Evolutionary conservation across 345 rosid genomes (phyloP).

Genomic region (Lenwebbia sp.): DNA sequence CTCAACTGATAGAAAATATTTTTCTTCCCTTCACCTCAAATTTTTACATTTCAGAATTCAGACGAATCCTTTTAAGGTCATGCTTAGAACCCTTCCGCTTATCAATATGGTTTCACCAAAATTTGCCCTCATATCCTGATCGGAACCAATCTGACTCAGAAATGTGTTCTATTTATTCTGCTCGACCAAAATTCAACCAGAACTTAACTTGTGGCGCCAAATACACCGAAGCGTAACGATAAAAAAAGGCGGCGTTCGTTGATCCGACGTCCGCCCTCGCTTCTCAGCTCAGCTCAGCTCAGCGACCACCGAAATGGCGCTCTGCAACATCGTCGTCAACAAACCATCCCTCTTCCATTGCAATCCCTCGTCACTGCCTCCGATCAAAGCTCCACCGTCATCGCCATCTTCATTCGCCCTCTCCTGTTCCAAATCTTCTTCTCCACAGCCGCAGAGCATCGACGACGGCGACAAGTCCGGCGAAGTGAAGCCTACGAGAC

Average conservation of each 20-base stretch:
- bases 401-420: not conserved
- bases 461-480: not conserved
- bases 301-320: not conserved
- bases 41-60: too few relatives aligned
- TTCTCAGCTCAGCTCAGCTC: not conserved
- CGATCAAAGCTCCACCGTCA: not conserved
- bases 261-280: not conserved
- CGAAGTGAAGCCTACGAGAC: constrained; percentile 6
- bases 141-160: not conserved
- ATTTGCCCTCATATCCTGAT: not conserved
- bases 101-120: not conserved
- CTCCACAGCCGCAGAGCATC: not conserved
- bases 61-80: too few relatives aligned
- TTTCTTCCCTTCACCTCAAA: too few relatives aligned
- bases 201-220: constrained; percentile 2
- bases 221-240: constrained; percentile 1
- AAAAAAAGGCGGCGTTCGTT: not conserved
- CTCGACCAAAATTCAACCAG: not conserved
- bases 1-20: too few relatives aligned
- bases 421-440: not conserved
- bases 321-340: not conserved
- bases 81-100: not conserved
- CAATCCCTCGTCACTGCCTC: not conserved
- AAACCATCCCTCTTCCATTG: not conserved
- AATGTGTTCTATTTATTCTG: not conserved